Evolutionary conservation across 148 eudicot genomes (phyloP), one percentile per base, ranked within the genome.

Genomic region (Amaranthus palmeri): DNA sequence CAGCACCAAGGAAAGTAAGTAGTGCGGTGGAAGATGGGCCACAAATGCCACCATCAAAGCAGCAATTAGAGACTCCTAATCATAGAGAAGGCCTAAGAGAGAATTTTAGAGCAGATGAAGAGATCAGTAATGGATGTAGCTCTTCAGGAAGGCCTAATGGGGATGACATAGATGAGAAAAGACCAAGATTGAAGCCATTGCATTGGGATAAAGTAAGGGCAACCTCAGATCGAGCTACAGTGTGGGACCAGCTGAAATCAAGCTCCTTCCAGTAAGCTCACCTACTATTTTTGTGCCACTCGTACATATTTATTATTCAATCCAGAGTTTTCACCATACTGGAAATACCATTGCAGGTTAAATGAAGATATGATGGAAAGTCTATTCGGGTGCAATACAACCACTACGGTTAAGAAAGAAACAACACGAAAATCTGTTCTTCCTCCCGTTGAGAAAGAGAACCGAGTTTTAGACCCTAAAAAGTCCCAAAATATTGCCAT

Each of bases 161-260:
- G 25, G 92, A 87, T 63, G 95, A 89, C 61, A 76, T 73, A 13
- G 92, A 89, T 48, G 91, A 80, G 76, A 81, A 73, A 56, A 88
- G 81, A 71, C 92, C 96, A 44, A 90, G 77, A 76, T 71, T 93
- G 83, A 93, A 93, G 85, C 88, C 98, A 65, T 74, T 93, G 69
- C 96, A 93, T 48, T 93, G 98, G 98, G 98, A 93, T 82, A 93
- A 93, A 87, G 95, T 93, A 55, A 65, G 87, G 77, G 96, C 98
- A 68, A 85, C 89, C 68, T 89, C 98, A 0, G 96, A 87, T 54
- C 80, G 89, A 76, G 89, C 87, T 14, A 93, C 98, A 0, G 98
- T 88, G 50, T 93, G 98, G 98, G 98, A 93, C 82, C 92, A 87
- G 80, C 78, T 93, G 61, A 85, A 87, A 70, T 89, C 98, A 43